These are phyloP conservation scores for Torulaspora indica DNA, from an alignment of 805 yeast species.

Conservation along the genomic window DNA sequence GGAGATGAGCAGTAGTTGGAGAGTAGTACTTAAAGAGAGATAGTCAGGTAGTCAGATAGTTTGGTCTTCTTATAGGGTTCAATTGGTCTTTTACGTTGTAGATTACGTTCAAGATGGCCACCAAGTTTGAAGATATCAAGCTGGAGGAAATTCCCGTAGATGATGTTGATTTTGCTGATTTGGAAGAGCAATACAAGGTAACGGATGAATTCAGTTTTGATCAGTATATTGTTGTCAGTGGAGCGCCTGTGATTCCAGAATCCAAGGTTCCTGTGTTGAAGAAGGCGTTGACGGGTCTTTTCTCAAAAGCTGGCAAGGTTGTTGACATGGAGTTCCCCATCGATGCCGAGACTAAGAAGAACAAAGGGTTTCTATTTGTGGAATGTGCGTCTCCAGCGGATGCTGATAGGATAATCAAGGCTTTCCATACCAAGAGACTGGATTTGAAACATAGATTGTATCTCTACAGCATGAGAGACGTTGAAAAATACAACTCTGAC, in stretches of 20 bases:
- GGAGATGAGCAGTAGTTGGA: too few relatives aligned
- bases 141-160: constrained; percentile 51
- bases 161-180: constrained; percentile 75
- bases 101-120: constrained; percentile 17
- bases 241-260: constrained; percentile 94
- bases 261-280: constrained; percentile 75
- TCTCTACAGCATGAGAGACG: constrained; percentile 76
- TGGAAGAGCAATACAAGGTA: constrained; percentile 70
- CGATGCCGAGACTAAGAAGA: constrained; percentile 58
- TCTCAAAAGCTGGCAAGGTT: constrained; percentile 73
- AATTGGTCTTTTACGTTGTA: not conserved
- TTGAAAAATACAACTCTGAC: constrained; percentile 71
- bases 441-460: constrained; percentile 88
- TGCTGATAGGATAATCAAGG: constrained; percentile 75
- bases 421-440: constrained; percentile 80
- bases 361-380: constrained; percentile 82
- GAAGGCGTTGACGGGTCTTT: constrained; percentile 79
- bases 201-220: constrained; percentile 61
- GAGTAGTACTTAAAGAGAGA: too few relatives aligned
- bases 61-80: not conserved
- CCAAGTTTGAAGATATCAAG: constrained; percentile 35
- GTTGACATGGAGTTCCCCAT: constrained; percentile 78
- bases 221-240: constrained; percentile 81
- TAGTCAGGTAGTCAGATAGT: too few relatives aligned
- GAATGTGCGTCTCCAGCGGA: constrained; percentile 64